Conservation (phyloP, 1,284 basidiomycete species). For the Salmacisia buchloeana region DNA sequence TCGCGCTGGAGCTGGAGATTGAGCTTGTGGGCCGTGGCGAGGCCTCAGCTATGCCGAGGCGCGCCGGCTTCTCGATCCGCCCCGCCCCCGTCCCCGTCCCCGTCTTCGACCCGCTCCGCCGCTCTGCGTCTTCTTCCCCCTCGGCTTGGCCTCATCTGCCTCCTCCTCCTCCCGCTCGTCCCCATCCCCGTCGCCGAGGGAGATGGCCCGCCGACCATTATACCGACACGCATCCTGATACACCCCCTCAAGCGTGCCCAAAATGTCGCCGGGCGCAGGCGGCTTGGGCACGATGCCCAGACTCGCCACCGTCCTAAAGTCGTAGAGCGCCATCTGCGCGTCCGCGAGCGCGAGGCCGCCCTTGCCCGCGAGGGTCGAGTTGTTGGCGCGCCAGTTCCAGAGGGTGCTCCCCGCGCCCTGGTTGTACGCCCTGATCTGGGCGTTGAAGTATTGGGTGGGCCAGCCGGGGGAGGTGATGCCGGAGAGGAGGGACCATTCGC, state of each 20-base stretch:
- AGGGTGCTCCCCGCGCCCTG: constrained; percentile 44
- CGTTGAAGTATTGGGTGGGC: constrained; percentile 22
- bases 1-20: too few species aligned
- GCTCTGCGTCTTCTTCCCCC: too few species aligned
- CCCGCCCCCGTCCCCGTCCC: too few species aligned
- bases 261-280: not conserved
- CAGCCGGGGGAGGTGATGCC: constrained; percentile 20
- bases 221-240: not conserved
- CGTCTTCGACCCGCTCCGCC: too few species aligned
- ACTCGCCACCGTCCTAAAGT: constrained; percentile 25
- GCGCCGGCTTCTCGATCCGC: too few species aligned
- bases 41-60: too few species aligned
- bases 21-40: too few species aligned
- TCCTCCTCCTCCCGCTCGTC: too few species aligned
- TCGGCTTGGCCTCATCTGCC: too few species aligned
- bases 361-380: constrained; percentile 13
- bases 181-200: too few species aligned
- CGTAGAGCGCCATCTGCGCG: constrained; percentile 27
- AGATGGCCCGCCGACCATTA: not conserved
- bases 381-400: constrained; percentile 39
- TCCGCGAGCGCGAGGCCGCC: constrained; percentile 19
- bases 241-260: not conserved
- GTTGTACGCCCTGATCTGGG: constrained; percentile 37
- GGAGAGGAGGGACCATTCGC: constrained; percentile 38
- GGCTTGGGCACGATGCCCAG: constrained; percentile 25